Conservation (phyloP, 176 grass and related monocot species). For the barley (Hordeum vulgare) region MorexV3_pseudomolecules_assembly NC_058520.1:509431658-509432157, state of each 20-base stretch:
- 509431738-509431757: not conserved
- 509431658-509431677: not conserved
- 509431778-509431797: not conserved
- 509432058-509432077: not conserved
- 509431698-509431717: not conserved
- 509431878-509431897: not conserved
- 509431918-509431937: not conserved
- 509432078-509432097: not conserved
- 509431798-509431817: too few relatives aligned
- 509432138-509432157: not conserved
- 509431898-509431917: not conserved
- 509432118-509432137: not conserved
- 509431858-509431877: not conserved
- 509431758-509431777: not conserved
- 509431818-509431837: not conserved
- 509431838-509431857: too few relatives aligned
- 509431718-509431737: not conserved
- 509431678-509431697: not conserved
- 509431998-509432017: slow-evolving; percentile 93
- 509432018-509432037: slow-evolving; percentile 87
- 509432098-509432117: not conserved
- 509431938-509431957: not conserved
- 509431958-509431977: slow-evolving; percentile 49
- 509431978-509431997: slow-evolving; percentile 99
- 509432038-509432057: slow-evolving; percentile 55